phyloP scores from a whole-genome alignment of 148 eudicot species.

The Bassia scoparia region DNA sequence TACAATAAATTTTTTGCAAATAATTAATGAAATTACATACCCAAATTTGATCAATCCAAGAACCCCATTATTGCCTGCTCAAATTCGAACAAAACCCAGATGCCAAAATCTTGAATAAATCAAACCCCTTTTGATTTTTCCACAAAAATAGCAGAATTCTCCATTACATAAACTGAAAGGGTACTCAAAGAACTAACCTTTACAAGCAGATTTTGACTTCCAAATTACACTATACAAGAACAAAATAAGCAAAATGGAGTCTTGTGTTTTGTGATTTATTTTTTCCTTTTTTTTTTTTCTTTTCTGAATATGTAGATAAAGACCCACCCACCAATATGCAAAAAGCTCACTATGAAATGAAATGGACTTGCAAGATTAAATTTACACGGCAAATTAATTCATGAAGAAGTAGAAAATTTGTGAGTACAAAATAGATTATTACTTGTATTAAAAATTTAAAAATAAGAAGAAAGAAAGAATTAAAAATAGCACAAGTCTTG shows the following conservation, averaged over 20 bases:
- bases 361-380: background rate
- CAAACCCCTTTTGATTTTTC: background rate
- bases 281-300: background rate
- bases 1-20: background rate
- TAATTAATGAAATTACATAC: background rate
- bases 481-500: background rate
- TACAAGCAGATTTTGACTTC: background rate
- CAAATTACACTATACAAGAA: background rate
- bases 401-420: background rate
- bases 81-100: constrained; percentile 3
- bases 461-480: background rate
- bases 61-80: background rate
- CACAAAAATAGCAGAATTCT: background rate
- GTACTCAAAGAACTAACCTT: background rate
- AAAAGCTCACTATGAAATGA: background rate
- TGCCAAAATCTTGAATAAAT: constrained; percentile 9
- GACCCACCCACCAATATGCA: background rate
- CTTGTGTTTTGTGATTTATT: background rate
- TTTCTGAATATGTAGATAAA: constrained; percentile 7
- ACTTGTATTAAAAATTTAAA: no score
- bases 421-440: no score
- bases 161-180: background rate
- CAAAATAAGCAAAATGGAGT: background rate
- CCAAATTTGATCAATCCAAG: background rate
- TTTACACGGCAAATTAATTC: background rate